phyloP scores from a whole-genome alignment of 371 early-diverging fungal genomes.

The Caulochytrium protostelioides region DNA sequence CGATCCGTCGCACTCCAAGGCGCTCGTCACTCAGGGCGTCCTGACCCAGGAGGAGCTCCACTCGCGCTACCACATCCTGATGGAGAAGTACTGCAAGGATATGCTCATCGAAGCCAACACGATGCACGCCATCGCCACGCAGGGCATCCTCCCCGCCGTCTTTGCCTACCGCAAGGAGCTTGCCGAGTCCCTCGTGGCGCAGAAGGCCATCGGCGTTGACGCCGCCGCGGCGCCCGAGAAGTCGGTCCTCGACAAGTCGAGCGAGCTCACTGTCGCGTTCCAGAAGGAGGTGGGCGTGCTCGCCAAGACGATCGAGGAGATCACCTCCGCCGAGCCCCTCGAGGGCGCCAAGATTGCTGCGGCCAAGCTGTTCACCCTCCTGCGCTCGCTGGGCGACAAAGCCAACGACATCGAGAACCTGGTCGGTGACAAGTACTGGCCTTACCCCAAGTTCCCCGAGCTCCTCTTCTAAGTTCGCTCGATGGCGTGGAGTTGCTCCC shows the following conservation, averaged over 20 bases:
- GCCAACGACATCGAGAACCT: slow-evolving; percentile 58
- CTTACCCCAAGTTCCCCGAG: slow-evolving; percentile 89
- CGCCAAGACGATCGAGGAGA: slow-evolving; percentile 29
- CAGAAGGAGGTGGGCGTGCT: slow-evolving; percentile 33
- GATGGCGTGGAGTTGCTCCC: neutral
- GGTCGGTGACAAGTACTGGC: slow-evolving; percentile 77
- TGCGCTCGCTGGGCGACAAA: slow-evolving; percentile 44
- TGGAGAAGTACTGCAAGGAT: slow-evolving; percentile 90
- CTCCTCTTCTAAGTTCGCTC: slow-evolving; percentile 38
- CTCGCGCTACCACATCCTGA: slow-evolving; percentile 80
- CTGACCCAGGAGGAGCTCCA: slow-evolving; percentile 65
- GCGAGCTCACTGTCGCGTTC: slow-evolving; percentile 35
- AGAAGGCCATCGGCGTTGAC: slow-evolving; percentile 33
- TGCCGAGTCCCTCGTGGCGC: slow-evolving; percentile 46
- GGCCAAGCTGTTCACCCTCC: slow-evolving; percentile 35
- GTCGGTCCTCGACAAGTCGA: slow-evolving; percentile 38
- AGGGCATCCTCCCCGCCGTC: slow-evolving; percentile 70
- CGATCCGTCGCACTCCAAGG: slow-evolving; percentile 39
- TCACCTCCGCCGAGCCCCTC: slow-evolving; percentile 29
- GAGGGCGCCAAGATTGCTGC: slow-evolving; percentile 40
- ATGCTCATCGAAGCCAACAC: slow-evolving; percentile 82
- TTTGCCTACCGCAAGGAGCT: slow-evolving; percentile 67
- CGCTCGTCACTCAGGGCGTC: slow-evolving; percentile 60
- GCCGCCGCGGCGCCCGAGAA: slow-evolving; percentile 42
- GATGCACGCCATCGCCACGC: slow-evolving; percentile 51